Evolutionary conservation across 148 eudicot species (phyloP), one percentile per base, ranked within the genome.

Genomic region (Persicaria maculosa): DNA sequence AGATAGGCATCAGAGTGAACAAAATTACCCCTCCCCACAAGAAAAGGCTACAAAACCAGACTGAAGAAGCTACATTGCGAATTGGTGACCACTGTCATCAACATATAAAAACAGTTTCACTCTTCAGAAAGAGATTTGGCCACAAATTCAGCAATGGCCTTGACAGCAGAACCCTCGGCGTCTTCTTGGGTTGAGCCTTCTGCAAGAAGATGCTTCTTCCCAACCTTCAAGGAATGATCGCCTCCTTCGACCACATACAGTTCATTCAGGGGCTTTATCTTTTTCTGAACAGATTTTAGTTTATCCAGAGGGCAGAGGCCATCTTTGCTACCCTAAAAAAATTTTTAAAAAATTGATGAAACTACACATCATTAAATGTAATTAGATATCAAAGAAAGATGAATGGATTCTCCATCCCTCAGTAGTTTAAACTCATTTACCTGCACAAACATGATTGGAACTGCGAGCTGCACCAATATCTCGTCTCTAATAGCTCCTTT

Each of bases 391-490:
- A 12, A 15, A 65, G 70, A 65, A 65, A 36, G 14, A 40, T 40
- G 22, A 59, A 20, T 9, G 31, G 3, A 1, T 59, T 59, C 4
- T 59, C 9, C 10, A 22, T 59, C 19, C 25, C 43, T 59, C 20
- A 54, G 58, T 20, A 59, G 20, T 11, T 20, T 59, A 36, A 62
- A 62, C 44, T 62, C 68, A 11, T 61, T 71, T 74, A 89, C 94
- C 97, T 93, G 98, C 75, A 93, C 88, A 88, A 91, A 93, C 82
- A 93, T 84, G 50, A 84, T 77, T n/a, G 98, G 97, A 72, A 85
- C 82, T 14, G 74, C 59, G 73, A 91, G 88, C 77, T 89, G 83
- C 74, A 87, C 74, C 82, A 93, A 72, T 77, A 87, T 81, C 76
- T 85, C 92, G 73, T 93, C 94, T 57, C 91, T 79, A 17, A 84